Conservation (phyloP, 1,284 basidiomycete species). For the Austroboletus novae-zelandiae region DNA sequence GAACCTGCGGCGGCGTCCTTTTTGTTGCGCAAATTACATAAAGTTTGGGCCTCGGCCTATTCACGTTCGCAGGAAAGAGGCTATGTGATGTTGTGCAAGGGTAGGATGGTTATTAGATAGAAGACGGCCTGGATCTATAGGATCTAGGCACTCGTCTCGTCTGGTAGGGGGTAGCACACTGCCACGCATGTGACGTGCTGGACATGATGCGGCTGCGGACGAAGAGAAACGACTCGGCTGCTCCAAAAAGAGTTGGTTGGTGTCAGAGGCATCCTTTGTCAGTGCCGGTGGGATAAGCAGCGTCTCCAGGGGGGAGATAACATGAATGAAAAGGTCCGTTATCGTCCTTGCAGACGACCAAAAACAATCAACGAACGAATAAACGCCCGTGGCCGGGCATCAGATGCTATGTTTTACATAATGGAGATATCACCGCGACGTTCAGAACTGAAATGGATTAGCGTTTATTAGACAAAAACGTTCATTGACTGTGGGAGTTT, state of each 20-base stretch:
- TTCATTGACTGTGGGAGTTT: constrained; percentile 6
- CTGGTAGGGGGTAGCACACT: too few species aligned
- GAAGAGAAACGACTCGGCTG: background rate
- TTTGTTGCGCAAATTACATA: too few species aligned
- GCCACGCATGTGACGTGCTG: too few species aligned
- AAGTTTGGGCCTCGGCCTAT: too few species aligned
- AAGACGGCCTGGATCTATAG: too few species aligned
- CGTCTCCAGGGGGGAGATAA: background rate
- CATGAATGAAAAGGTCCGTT: background rate
- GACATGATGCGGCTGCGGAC: too few species aligned
- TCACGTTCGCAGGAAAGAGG: too few species aligned
- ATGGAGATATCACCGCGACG: background rate
- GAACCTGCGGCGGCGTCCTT: too few species aligned
- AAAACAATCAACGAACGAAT: background rate
- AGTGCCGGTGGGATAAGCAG: background rate
- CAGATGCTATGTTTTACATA: background rate
- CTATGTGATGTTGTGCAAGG: too few species aligned
- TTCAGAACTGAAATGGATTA: background rate
- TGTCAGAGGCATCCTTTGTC: background rate
- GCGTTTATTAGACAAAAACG: background rate
- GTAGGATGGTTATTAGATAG: too few species aligned
- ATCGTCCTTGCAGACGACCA: background rate
- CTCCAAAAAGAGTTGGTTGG: background rate
- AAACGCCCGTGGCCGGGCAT: background rate
- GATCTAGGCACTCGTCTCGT: too few species aligned